Base-by-base conservation (phyloP, 208 protist species). In the Endotrypanum monterogeii region DNA sequence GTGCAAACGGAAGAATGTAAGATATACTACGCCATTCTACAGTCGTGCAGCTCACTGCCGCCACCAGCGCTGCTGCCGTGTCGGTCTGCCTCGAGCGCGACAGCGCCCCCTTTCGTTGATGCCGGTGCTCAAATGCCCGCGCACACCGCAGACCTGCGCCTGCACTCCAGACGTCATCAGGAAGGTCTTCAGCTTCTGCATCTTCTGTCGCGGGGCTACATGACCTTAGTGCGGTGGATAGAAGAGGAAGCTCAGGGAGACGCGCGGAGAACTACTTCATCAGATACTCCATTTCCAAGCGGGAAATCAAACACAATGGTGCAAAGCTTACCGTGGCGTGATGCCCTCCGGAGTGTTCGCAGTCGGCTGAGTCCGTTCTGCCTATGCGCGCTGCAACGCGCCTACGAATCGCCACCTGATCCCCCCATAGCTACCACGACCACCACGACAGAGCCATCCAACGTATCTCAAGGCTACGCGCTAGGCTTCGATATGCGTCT, bases 1-100 rank as follows among this genome's bases (percentile, higher is more conserved):
- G 58, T 91, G 1, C 67, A 66, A 11, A 73, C 80, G 62, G 87
- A 91, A 71, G 63, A 85, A 25, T 91, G 87, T 61, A 78, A 77
- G 20, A 74, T 89, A 48, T 82, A 89, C 66, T 81, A 85, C 61
- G 65, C 83, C 2, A 77, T 89, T 50, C 54, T 76, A 16, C 79
- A 72, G 58, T 14, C 39, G 37, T 80, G 63, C 41, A 63, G 73
- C 41, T 46, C 73, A 16, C 44, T 74, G 58, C 68, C 67, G 3
- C 30, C 73, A 55, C 73, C 62, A 11, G 37, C 37, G 32, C 73
- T 48, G 63, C 63, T 61, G 67, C 48, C 28, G 32, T 37, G 11
- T 23, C 51, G 23, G 12, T 30, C 68, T 30, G 16, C 55, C 58
- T 51, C 37, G 8, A 30, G 35, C 48, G 67, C 46, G 23, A 18